Conservation (phyloP, 2,329 filamentous ascomycete species). For the Plectosphaerella plurivora region DNA sequence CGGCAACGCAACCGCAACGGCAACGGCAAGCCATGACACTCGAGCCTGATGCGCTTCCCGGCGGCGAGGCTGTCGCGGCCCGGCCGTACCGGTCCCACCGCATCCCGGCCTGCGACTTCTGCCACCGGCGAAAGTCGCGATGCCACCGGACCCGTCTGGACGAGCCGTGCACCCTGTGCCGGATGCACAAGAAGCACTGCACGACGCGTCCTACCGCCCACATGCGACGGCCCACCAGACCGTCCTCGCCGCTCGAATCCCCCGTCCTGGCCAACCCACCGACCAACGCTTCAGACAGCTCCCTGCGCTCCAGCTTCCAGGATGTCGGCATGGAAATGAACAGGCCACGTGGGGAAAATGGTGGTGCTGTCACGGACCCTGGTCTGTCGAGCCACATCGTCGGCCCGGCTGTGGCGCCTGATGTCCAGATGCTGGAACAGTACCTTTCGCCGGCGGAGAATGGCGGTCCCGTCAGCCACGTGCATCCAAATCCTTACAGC, state of each 20-base stretch:
- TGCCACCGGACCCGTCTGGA: not conserved
- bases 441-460: not conserved
- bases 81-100: conserved; percentile 5
- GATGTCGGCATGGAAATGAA: not conserved
- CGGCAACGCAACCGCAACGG: too few relatives aligned
- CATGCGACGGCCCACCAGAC: not conserved
- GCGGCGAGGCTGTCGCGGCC: too few relatives aligned
- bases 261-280: not conserved
- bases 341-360: not conserved
- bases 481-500: conserved; percentile 2
- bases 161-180: not conserved
- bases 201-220: not conserved
- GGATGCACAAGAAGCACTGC: not conserved
- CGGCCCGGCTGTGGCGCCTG: not conserved
- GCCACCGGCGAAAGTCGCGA: conserved; percentile 7
- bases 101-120: conserved; percentile 11
- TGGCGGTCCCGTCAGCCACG: not conserved
- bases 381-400: not conserved
- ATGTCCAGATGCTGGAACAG: conserved; percentile 1
- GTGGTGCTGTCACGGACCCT: not conserved
- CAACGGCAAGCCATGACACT: too few relatives aligned
- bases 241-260: not conserved
- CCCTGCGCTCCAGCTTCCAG: not conserved
- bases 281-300: not conserved
- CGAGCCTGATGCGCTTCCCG: too few relatives aligned